Base-by-base conservation (phyloP, 257 asterid genomes). In the Datura wrightii region DNA sequence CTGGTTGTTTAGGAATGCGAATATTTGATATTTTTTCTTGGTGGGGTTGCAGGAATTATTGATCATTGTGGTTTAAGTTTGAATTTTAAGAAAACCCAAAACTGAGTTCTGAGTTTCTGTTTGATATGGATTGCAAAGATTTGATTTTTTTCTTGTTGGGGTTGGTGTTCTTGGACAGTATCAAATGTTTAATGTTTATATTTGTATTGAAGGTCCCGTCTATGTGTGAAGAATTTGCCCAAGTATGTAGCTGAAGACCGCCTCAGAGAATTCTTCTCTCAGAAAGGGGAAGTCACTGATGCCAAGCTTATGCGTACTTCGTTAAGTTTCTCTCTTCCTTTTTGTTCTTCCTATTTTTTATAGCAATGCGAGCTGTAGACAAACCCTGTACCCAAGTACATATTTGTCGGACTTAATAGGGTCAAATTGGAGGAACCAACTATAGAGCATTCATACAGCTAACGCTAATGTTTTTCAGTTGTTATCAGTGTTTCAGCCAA, bases 281-380 rank as follows among this genome's bases (percentile, higher is more conserved):
- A 88, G 89, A 94, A 94, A 89, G 99, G 99, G 82, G 98, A 95
- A 88, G 96, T 96, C 58, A 96, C 99, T 4, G 98, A 94, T 85
- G 94, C 97, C 87, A 96, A 92, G 92, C 93, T 96, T 83, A 94
- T 94, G 92, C 97, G 99, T 81, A 95, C 98, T 85, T 90, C 88
- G 99, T 95, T 89, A 80, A 3, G n/a, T 19, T 50, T 79, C 46
- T 9, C n/a, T 52, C 6, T 8, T 52, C 1, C 15, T 31, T 34
- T 63, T 13, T 39, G 53, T 7, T 78, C 48, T 8, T 48, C 55
- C 36, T 19, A 37, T 48, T n/a, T 85, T 36, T 2, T 31, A 3
- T 41, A 14, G 18, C 37, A 55, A 8, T 71, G 18, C 34, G 24
- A 55, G 9, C 36, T 41, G n/a, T 55, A 39, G 83, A 5, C 54